A percentile compares a stretch with the other conserved stretches of the same genome.
Conservation (phyloP, 345 rosid genomes). For the Punica granatum region DNA sequence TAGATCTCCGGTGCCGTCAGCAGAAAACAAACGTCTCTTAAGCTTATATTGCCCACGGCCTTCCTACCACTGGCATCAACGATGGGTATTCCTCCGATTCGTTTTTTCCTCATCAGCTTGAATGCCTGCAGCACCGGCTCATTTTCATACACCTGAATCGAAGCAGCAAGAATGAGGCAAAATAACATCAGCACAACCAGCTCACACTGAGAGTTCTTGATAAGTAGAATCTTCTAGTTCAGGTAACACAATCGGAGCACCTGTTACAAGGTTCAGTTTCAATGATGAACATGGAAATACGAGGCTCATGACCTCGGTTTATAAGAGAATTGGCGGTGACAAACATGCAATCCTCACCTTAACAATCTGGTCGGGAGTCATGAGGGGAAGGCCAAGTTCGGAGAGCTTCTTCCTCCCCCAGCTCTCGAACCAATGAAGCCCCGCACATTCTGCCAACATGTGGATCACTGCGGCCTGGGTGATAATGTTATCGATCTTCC, state of each 20-base stretch:
- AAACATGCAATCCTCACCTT: constrained; percentile 49
- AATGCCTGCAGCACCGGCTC: constrained; percentile 99
- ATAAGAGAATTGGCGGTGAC: not conserved
- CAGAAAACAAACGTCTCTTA: constrained; percentile 85
- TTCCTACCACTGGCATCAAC: constrained; percentile 44
- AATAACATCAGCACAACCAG: not conserved
- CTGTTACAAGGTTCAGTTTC: not conserved
- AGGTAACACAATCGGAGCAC: not conserved
- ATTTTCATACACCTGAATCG: constrained; percentile 62
- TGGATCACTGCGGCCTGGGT: constrained; percentile 97
- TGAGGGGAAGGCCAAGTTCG: constrained; percentile 80
- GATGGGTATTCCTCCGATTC: constrained; percentile 79
- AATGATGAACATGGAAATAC: not conserved
- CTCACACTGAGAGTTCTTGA: not conserved
- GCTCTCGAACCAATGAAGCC: constrained; percentile 91
- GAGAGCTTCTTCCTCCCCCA: constrained; percentile 89
- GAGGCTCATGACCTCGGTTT: not conserved
- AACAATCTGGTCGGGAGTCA: constrained; percentile 42
- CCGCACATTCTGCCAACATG: constrained; percentile 90
- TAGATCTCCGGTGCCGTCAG: constrained; percentile 90
- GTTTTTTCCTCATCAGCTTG: constrained; percentile 78
- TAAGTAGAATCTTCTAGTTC: not conserved
- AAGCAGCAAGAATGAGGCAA: not conserved
- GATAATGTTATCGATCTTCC: constrained; percentile 71
- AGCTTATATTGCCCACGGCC: constrained; percentile 85